Conservation (phyloP, 805 yeast species). For the Zygoascus biomembranicola region DNA sequence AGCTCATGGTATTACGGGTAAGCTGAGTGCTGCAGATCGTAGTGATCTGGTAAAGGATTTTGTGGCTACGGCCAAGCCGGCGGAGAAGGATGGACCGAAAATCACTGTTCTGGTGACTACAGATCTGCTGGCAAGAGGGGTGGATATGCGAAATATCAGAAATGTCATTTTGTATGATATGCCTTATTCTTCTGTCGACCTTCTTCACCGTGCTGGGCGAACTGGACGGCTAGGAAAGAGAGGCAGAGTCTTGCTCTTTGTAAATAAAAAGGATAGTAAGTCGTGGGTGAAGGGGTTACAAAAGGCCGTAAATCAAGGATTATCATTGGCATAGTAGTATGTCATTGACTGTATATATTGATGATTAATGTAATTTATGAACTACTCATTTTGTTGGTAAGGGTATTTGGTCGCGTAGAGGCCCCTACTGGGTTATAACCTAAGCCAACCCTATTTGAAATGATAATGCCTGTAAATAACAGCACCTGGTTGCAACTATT, state of each 20-base stretch:
- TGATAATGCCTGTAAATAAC: neutral
- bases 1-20: slow-evolving; percentile 60
- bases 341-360: neutral
- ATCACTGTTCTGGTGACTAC: slow-evolving; percentile 77
- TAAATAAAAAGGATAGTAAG: slow-evolving; percentile 56
- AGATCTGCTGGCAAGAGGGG: slow-evolving; percentile 82
- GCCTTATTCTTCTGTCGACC: slow-evolving; percentile 76
- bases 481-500: neutral
- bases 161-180: slow-evolving; percentile 79
- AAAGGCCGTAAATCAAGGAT: slow-evolving; percentile 37
- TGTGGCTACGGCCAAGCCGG: slow-evolving; percentile 32
- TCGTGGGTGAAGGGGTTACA: slow-evolving; percentile 80
- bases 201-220: slow-evolving; percentile 87
- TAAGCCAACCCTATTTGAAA: neutral
- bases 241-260: slow-evolving; percentile 80
- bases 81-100: slow-evolving; percentile 17
- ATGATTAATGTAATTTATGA: neutral
- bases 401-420: too few species aligned
- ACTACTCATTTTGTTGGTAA: too few species aligned
- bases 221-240: slow-evolving; percentile 87
- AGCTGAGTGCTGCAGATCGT: slow-evolving; percentile 55
- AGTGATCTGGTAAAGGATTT: slow-evolving; percentile 50
- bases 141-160: slow-evolving; percentile 74
- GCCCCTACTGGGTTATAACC: too few species aligned
- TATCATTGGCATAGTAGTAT: slow-evolving; percentile 24